Evolutionary conservation across 1,284 basidiomycete species (phyloP), one percentile per base, ranked within the genome.

Genomic region (Microbotryum intermedium): DNA sequence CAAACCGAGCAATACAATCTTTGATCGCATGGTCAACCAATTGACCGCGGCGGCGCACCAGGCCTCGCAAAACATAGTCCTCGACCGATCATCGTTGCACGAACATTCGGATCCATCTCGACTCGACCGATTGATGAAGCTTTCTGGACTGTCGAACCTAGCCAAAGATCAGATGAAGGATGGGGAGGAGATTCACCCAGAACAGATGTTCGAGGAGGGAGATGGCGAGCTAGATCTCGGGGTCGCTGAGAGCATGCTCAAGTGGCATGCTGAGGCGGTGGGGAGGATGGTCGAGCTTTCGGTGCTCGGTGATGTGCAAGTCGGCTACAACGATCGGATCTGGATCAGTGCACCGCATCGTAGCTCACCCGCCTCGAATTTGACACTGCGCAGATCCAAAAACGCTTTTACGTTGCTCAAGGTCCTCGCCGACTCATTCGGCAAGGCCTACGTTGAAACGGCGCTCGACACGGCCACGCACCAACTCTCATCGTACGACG

Each of bases 251-350:
- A 85, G 82, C 67, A 91, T 97, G 84, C 77, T 97, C 21, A 89
- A 85, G 73, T 95, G 92, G 90, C 93, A 97, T 75, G 92, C 93
- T 2, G 93, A 97, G 73, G 87, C 90, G 3, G 84, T 94, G 39
- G 92, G 93, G 5, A 79, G 93, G 64, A 91, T 90, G 66, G 87
- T 93, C 9, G 92, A 95, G 74, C 78, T 97, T 29, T 91, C 85
- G 69, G 76, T 84, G 4, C 71, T 82, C 3, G 83, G 81, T 51
- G 93, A 97, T 69, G 84, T 93, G 88, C 94, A 71, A 76, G 88
- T 78, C 1, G 52, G 16, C 5, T 16, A 39, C 6, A 16, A 39
- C 13, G 18, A 16, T 18, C 34, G 13, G 34, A 16, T 39, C 18
- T 16, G 6, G 18, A 39, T 3, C 18, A 39, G 18, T 39, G 34